These are phyloP conservation scores for Lactarius deliciosus DNA, from an alignment of 768 basidiomycete genomes.

Conservation along the genomic window DNA sequence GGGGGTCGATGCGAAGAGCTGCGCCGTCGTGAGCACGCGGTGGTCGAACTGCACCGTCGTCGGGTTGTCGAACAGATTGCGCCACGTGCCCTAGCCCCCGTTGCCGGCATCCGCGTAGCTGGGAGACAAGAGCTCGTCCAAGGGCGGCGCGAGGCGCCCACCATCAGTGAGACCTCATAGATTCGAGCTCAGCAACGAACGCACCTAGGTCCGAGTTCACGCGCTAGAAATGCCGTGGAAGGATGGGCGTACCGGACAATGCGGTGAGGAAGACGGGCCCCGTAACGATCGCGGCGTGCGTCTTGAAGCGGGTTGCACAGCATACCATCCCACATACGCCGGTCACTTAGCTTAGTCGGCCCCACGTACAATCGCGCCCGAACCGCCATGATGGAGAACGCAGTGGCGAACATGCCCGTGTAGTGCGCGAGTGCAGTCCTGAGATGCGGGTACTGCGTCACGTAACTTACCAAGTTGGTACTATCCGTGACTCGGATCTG, in stretches of 20 bases:
- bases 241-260: slow-evolving; percentile 63
- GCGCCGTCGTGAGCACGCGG: slow-evolving; percentile 41
- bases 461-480: no score
- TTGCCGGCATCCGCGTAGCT: slow-evolving; percentile 59
- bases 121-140: no score
- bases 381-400: no score
- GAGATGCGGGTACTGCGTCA: no score
- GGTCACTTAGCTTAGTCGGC: slow-evolving; percentile 47
- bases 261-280: slow-evolving; percentile 89
- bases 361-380: slow-evolving; percentile 42
- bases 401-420: no score
- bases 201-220: no score
- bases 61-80: slow-evolving; percentile 95
- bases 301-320: slow-evolving; percentile 59
- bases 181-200: no score
- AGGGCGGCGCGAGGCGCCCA: no score
- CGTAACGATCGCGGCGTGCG: slow-evolving; percentile 60
- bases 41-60: slow-evolving; percentile 92
- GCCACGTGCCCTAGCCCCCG: slow-evolving; percentile 67
- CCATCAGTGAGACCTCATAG: no score
- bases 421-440: no score
- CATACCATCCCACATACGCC: slow-evolving; percentile 43
- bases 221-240: not conserved
- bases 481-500: no score
- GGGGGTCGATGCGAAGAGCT: slow-evolving; percentile 58